Percentiles rank a stretch among this genome's conserved stretches.
phyloP scores from a whole-genome alignment of 306 rosid species.

The Alnus glutinosa region DNA sequence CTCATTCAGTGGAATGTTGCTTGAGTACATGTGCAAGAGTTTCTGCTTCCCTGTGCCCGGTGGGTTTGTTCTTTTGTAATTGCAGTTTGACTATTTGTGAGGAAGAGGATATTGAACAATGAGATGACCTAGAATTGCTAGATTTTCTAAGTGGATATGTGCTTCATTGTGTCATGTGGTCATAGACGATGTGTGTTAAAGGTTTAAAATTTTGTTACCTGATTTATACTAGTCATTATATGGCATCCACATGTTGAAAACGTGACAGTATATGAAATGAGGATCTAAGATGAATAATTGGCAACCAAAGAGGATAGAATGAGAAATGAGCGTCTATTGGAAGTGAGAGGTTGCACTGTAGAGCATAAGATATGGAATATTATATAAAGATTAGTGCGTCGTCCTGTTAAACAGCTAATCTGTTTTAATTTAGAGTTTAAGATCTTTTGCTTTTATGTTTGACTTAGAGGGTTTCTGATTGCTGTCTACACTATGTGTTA shows the following conservation, averaged over 20 bases:
- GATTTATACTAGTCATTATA: not conserved
- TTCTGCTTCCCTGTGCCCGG: not conserved
- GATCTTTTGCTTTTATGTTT: not conserved
- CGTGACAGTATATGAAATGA: not conserved
- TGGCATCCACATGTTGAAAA: not conserved
- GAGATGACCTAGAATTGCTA: not conserved
- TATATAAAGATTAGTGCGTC: not conserved
- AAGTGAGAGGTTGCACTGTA: not conserved
- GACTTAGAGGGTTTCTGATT: not conserved
- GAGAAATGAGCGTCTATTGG: not conserved
- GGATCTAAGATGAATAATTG: not conserved
- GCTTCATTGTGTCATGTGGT: not conserved
- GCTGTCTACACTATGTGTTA: not conserved
- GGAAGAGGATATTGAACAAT: not conserved
- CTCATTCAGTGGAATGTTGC: not conserved
- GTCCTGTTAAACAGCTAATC: not conserved
- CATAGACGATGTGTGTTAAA: not conserved
- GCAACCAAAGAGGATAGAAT: not conserved
- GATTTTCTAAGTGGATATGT: not conserved
- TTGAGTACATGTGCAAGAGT: constrained; percentile 1
- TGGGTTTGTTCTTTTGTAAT: not conserved
- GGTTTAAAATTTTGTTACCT: not conserved
- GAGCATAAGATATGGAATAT: not conserved
- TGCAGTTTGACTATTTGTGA: not conserved
- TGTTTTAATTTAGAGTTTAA: not conserved